Evolutionary conservation across 495 filamentous ascomycete species (phyloP).

Genomic region (Penicillium riverlandense): DNA sequence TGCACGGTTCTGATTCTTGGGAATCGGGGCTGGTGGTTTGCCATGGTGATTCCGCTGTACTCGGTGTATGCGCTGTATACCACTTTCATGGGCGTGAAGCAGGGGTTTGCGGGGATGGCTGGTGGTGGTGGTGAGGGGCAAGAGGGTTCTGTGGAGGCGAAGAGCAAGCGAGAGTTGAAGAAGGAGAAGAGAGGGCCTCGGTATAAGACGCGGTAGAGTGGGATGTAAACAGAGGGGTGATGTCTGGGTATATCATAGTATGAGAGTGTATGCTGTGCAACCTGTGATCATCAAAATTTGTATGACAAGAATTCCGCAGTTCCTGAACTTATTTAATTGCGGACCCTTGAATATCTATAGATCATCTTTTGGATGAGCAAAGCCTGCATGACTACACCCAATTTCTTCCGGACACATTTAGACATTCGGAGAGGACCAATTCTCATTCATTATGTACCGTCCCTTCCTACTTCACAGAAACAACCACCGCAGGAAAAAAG

Average conservation of each 20-base stretch:
- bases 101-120: slow-evolving; percentile 54
- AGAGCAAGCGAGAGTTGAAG: slow-evolving; percentile 58
- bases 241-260: no score
- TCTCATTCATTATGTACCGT: slow-evolving; percentile 13
- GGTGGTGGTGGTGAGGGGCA: slow-evolving; percentile 20
- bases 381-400: no score
- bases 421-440: background rate
- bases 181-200: slow-evolving; percentile 52
- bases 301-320: background rate
- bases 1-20: slow-evolving; percentile 52
- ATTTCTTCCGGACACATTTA: background rate
- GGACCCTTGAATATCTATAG: no score
- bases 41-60: slow-evolving; percentile 61
- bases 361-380: no score
- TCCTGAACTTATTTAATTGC: background rate
- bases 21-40: slow-evolving; percentile 71
- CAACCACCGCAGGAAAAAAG: no score
- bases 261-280: background rate
- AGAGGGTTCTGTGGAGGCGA: slow-evolving; percentile 14
- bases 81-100: slow-evolving; percentile 56
- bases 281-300: background rate
- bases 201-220: slow-evolving; percentile 30
- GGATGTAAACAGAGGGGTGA: background rate
- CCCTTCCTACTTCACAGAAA: no score
- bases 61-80: slow-evolving; percentile 61